Conservation (phyloP, 176 grass and related monocot genomes). For the Avena sativa region DNA sequence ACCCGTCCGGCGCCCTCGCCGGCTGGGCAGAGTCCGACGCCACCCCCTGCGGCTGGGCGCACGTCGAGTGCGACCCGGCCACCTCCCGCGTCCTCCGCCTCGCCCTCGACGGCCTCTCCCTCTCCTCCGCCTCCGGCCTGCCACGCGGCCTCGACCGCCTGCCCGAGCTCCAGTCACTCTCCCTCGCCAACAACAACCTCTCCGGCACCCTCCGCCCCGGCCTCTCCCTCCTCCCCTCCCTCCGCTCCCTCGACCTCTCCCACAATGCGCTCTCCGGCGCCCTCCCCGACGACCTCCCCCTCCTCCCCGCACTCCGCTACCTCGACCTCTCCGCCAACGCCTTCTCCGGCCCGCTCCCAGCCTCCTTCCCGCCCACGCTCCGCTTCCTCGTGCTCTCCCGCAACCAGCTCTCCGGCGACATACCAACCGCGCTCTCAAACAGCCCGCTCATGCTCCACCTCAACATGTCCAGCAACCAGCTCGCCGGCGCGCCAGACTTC, state of each 20-base stretch:
- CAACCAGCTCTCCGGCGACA: conserved; percentile 74
- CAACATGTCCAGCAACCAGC: conserved; percentile 77
- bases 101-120: conserved; percentile 60
- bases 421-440: conserved; percentile 49
- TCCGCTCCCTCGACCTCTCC: conserved; percentile 85
- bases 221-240: conserved; percentile 65
- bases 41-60: conserved; percentile 73
- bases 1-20: conserved; percentile 61
- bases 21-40: conserved; percentile 84
- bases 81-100: conserved; percentile 80
- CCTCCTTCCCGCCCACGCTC: conserved; percentile 50
- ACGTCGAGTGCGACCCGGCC: conserved; percentile 84
- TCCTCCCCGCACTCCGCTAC: conserved; percentile 53
- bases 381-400: conserved; percentile 71
- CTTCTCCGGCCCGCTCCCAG: conserved; percentile 66
- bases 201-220: conserved; percentile 68
- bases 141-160: conserved; percentile 88
- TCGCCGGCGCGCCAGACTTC: conserved; percentile 70
- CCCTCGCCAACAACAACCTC: conserved; percentile 77
- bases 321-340: conserved; percentile 78
- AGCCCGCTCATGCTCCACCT: conserved; percentile 74
- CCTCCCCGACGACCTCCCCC: conserved; percentile 70
- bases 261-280: conserved; percentile 70
- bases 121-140: conserved; percentile 53
- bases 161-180: conserved; percentile 63